Conservation (phyloP, 768 basidiomycete genomes). For the Leccinum boreale region DNA sequence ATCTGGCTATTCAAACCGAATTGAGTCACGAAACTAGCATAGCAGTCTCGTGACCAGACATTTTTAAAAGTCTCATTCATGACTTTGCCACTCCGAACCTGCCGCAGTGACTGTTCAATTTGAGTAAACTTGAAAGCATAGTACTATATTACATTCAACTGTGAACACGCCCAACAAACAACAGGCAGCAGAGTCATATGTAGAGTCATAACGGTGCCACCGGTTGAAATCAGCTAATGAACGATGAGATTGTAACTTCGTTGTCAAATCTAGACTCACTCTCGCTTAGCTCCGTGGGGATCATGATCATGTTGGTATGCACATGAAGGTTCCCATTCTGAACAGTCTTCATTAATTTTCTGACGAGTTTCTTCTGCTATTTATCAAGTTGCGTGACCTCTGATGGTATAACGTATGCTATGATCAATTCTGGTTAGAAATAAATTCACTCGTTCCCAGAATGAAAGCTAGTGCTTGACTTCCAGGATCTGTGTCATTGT, state of each 20-base stretch:
- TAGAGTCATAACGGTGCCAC: too few relatives aligned
- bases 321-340: constrained; percentile 4
- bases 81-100: too few relatives aligned
- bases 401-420: background rate
- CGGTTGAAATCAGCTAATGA: background rate
- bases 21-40: too few relatives aligned
- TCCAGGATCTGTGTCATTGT: background rate
- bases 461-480: constrained; percentile 3
- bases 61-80: too few relatives aligned
- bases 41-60: too few relatives aligned
- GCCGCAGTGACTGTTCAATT: too few relatives aligned
- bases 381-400: background rate
- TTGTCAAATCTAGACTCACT: constrained; percentile 39
- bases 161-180: too few relatives aligned
- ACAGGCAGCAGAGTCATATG: too few relatives aligned
- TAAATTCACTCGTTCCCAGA: constrained; percentile 17
- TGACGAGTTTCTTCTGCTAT: constrained; percentile 9
- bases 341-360: constrained; percentile 5
- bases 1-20: too few relatives aligned
- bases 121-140: too few relatives aligned
- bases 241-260: constrained; percentile 53
- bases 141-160: too few relatives aligned
- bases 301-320: constrained; percentile 24
- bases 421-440: background rate
- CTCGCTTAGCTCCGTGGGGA: constrained; percentile 19